Base-by-base conservation (phyloP, 176 grass and related monocot species). In the Carex kokanica region DNA sequence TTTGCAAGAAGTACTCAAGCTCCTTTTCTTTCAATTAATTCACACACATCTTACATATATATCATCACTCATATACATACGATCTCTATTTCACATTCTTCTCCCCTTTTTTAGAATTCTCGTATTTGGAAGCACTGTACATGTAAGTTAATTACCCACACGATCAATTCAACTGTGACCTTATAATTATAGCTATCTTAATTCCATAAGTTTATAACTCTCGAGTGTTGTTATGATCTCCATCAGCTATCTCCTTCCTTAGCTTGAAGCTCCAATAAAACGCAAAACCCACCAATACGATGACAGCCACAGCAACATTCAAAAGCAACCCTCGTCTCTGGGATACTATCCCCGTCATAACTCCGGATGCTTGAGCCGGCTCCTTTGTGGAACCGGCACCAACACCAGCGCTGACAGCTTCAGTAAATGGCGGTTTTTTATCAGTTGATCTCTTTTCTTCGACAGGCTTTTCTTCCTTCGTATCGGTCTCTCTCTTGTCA, bases 261-360 rank as follows among this genome's bases (percentile, higher is more conserved):
- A 92, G 71, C 24, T 61, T 85, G 72, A 81, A 72, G 85, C 86
- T 91, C 32, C 87, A 57, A 73, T 94, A 94, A n/a, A 83, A 51
- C 9, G 64, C 89, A 67, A 97, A 79, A 27, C 64, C 87, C 20
- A 92, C 1, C 68, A 97, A 85, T 32, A 92, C 87, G 13, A 87
- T 61, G 83, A 77, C 82, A 3, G 85, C 94, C 83, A 92, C 85
- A 0, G 56, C 88, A 81, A 89, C 88, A 80, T 97, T 97, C 85
- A 88, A 29, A 63, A 97, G 74, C 83, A 85, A 67, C 15, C 84
- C 65, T 9, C 73, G 83, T 8, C 7, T 79, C 16, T 73, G 8
- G 36, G 31, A 60, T 59, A 70, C 51, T 69, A 60, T 27, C 34
- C 25, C 41, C 2, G 6, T 63, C 3, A 34, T 60, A 68, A 21